A percentile compares a stretch with the other conserved stretches of the same genome.
These are phyloP conservation scores for Penicillium glabrum DNA, from an alignment of 2,329 filamentous ascomycete species.

Conservation along the genomic window DNA sequence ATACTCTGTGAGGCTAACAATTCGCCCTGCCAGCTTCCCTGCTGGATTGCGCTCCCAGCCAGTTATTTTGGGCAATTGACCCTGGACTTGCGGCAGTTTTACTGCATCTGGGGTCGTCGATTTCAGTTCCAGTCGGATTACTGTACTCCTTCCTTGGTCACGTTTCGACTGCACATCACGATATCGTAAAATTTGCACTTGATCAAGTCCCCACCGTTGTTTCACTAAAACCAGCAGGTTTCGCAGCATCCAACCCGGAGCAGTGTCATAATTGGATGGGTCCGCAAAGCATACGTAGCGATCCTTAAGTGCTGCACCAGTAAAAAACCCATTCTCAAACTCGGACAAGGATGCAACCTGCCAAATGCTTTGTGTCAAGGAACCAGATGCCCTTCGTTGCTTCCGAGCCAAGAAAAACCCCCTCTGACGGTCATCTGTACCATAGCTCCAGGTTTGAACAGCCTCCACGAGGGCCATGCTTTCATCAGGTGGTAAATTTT, in stretches of 20 bases:
- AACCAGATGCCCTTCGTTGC: constrained; percentile 12
- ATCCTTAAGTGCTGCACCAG: constrained; percentile 68
- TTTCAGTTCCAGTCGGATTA: constrained; percentile 62
- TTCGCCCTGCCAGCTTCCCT: constrained; percentile 74
- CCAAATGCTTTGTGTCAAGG: constrained; percentile 53
- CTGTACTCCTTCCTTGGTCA: constrained; percentile 77
- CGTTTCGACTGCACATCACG: constrained; percentile 76
- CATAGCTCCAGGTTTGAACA: constrained; percentile 84
- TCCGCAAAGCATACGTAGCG: constrained; percentile 86
- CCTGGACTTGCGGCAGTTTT: constrained; percentile 7
- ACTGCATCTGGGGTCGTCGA: constrained; percentile 31
- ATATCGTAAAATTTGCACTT: constrained; percentile 85
- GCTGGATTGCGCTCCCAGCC: constrained; percentile 87
- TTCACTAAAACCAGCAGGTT: constrained; percentile 85
- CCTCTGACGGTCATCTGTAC: constrained; percentile 77
- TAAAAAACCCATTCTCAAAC: constrained; percentile 88
- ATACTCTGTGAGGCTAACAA: constrained; percentile 83
- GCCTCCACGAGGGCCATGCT: constrained; percentile 76
- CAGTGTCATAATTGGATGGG: constrained; percentile 82
- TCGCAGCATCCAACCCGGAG: constrained; percentile 88
- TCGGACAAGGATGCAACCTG: constrained; percentile 70
- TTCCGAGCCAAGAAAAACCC: constrained; percentile 91
- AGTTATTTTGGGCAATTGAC: constrained; percentile 77
- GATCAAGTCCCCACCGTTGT: constrained; percentile 73
- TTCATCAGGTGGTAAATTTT: constrained; percentile 64